Evolutionary conservation across 1,139 yeast species (phyloP).

Genomic region (Cylindricascospora bacillispora): DNA sequence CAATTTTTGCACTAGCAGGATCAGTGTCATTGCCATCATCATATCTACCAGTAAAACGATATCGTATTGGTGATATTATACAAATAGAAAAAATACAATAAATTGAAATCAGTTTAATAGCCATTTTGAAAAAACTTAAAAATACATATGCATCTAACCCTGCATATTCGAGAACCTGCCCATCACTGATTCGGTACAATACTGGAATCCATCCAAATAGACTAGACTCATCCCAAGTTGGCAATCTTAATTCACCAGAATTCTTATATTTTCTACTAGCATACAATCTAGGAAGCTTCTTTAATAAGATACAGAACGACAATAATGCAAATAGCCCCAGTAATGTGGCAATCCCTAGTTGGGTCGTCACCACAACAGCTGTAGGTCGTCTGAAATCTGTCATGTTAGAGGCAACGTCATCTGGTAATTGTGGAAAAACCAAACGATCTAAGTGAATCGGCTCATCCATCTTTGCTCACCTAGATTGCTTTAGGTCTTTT

Average conservation of each 20-base stretch:
- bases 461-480: too few relatives aligned
- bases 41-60: conserved; percentile 50
- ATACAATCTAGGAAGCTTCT: conserved; percentile 58
- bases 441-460: too few relatives aligned
- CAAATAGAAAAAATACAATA: conserved; percentile 46
- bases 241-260: conserved; percentile 23
- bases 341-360: conserved; percentile 45
- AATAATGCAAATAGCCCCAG: conserved; percentile 55
- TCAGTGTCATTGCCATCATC: conserved; percentile 31
- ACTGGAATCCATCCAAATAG: conserved; percentile 73
- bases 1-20: conserved; percentile 5
- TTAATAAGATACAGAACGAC: conserved; percentile 50
- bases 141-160: conserved; percentile 91
- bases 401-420: background rate
- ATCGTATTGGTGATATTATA: conserved; percentile 56
- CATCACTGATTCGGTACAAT: conserved; percentile 52
- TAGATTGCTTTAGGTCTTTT: too few relatives aligned
- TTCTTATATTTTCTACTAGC: conserved; percentile 38
- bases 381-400: conserved; percentile 32
- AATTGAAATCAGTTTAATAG: conserved; percentile 41
- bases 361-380: conserved; percentile 34
- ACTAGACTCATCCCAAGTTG: conserved; percentile 37
- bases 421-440: too few relatives aligned
- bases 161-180: conserved; percentile 72
- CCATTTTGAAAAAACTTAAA: conserved; percentile 62